Evolutionary conservation across 1,139 yeast genomes (phyloP).

Genomic region (Spencermartinsiella ligniputridi): DNA sequence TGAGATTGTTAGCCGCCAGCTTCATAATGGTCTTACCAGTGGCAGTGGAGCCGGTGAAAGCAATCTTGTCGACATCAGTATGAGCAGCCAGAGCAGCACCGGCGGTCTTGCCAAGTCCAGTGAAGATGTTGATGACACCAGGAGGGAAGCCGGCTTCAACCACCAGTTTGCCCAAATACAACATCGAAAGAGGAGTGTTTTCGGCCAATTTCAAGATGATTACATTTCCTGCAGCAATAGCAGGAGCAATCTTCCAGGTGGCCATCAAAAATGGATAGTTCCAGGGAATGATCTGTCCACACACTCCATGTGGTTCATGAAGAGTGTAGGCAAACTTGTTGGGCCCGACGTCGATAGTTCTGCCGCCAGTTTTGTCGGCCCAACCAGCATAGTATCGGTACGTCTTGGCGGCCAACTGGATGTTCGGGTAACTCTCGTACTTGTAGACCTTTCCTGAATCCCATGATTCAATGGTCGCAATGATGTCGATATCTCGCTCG

Average conservation of each 20-base stretch:
- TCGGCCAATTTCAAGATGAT: constrained; percentile 74
- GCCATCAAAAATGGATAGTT: constrained; percentile 83
- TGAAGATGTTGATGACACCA: constrained; percentile 69
- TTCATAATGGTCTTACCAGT: constrained; percentile 75
- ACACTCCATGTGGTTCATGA: constrained; percentile 72
- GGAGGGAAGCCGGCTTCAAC: constrained; percentile 72
- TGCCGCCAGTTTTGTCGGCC: constrained; percentile 69
- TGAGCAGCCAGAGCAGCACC: constrained; percentile 73
- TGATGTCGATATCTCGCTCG: constrained; percentile 53
- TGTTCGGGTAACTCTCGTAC: constrained; percentile 52
- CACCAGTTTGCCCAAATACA: constrained; percentile 54
- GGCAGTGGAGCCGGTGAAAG: constrained; percentile 84
- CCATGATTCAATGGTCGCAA: constrained; percentile 73
- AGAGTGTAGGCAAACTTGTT: constrained; percentile 56
- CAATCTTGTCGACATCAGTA: constrained; percentile 67
- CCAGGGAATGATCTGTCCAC: constrained; percentile 88
- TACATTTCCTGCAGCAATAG: constrained; percentile 73
- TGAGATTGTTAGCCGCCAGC: constrained; percentile 67
- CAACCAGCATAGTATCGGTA: constrained; percentile 76
- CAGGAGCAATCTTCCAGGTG: constrained; percentile 80
- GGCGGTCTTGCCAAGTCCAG: constrained; percentile 66
- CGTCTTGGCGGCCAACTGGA: constrained; percentile 50
- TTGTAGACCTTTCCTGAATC: constrained; percentile 72
- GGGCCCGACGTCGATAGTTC: constrained; percentile 60
- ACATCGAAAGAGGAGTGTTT: constrained; percentile 72